Percentiles rank a stretch among this genome's conserved stretches.
Conservation (phyloP, 352 stramenopile species). For the Globisporangium ultimum region DNA sequence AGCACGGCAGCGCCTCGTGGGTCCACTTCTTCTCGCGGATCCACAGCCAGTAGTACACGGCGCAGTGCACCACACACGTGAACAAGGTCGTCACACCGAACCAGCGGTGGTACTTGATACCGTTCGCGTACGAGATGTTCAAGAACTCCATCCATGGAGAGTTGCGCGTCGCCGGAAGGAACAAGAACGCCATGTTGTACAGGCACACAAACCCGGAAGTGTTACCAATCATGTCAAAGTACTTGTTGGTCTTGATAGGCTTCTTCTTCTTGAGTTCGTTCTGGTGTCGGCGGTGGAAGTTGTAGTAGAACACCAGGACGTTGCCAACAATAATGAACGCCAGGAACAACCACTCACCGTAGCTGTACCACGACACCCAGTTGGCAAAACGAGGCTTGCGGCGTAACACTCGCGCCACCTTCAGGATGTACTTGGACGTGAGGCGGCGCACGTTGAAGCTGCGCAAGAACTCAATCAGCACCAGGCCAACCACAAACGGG, state of each 20-base stretch:
- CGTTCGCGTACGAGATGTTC: slow-evolving; percentile 31
- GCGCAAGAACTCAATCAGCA: slow-evolving; percentile 21
- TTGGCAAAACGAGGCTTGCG: slow-evolving; percentile 18
- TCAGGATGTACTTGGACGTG: slow-evolving; percentile 9
- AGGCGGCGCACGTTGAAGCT: slow-evolving; percentile 16
- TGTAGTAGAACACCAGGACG: slow-evolving; percentile 22
- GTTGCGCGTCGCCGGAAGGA: slow-evolving; percentile 30
- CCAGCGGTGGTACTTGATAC: slow-evolving; percentile 39
- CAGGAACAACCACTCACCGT: slow-evolving; percentile 26
- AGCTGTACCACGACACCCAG: slow-evolving; percentile 14
- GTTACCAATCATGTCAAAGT: slow-evolving; percentile 12
- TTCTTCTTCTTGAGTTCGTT: slow-evolving; percentile 5
- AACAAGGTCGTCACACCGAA: slow-evolving; percentile 24
- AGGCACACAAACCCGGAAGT: slow-evolving; percentile 21
- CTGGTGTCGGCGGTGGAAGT: slow-evolving; percentile 6
- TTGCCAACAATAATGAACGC: slow-evolving; percentile 21
- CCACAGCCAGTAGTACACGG: slow-evolving; percentile 21
- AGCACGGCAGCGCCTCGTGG: slow-evolving; percentile 24
- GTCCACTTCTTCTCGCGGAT: slow-evolving; percentile 14
- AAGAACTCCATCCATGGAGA: slow-evolving; percentile 34
- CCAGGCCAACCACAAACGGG: slow-evolving; percentile 14
- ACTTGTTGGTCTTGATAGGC: background rate
- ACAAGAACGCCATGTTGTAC: slow-evolving; percentile 38
- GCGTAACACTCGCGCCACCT: slow-evolving; percentile 12
- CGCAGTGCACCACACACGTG: slow-evolving; percentile 15